phyloP scores from a whole-genome alignment of 2,329 filamentous ascomycete genomes.

The Stagonosporopsis cucurbitacearum region DNA sequence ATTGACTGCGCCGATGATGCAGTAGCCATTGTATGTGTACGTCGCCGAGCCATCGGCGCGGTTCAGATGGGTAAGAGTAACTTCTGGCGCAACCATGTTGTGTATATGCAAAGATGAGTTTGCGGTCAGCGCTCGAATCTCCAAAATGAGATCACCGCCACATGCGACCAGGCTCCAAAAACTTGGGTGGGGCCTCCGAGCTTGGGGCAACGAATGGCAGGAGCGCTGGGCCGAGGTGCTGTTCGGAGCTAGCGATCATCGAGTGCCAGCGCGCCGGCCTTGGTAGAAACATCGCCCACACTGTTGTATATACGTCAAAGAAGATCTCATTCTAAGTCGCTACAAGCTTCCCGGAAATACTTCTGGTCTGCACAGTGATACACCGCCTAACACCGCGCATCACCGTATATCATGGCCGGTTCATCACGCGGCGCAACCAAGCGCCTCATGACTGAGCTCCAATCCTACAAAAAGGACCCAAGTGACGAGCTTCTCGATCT shows the following conservation, averaged over 20 bases:
- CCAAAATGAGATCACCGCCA: constrained; percentile 20
- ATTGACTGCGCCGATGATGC: constrained; percentile 84
- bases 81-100: constrained; percentile 39
- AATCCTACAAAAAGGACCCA: constrained; percentile 62
- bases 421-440: constrained; percentile 54
- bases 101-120: neutral
- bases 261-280: constrained; percentile 11
- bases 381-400: no score
- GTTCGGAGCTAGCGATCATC: constrained; percentile 15
- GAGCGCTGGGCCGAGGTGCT: constrained; percentile 32
- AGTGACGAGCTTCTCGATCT: constrained; percentile 64
- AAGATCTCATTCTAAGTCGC: neutral
- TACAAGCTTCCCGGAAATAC: neutral
- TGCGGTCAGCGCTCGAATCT: constrained; percentile 2
- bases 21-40: constrained; percentile 77
- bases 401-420: constrained; percentile 35
- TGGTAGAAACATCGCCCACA: neutral
- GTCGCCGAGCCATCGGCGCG: constrained; percentile 82
- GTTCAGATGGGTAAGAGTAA: constrained; percentile 58
- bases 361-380: neutral
- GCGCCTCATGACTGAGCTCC: constrained; percentile 67
- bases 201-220: constrained; percentile 27
- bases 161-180: constrained; percentile 25
- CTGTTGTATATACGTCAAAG: neutral
- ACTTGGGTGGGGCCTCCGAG: constrained; percentile 32